These are phyloP conservation scores for Pisolithus orientalis DNA, from an alignment of 768 basidiomycete species.

Conservation along the genomic window DNA sequence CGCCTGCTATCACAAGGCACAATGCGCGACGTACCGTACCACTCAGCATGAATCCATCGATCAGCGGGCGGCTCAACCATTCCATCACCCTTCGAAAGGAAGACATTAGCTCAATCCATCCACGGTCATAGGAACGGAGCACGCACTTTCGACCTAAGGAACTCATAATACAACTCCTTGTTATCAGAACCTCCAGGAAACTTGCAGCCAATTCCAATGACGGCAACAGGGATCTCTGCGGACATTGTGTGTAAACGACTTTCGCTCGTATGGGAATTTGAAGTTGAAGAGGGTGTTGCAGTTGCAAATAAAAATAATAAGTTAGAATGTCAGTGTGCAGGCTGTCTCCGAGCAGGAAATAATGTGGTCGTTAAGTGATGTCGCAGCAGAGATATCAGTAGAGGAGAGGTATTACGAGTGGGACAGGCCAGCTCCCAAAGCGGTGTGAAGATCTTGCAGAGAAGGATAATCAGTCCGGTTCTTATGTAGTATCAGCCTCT, in stretches of 20 bases:
- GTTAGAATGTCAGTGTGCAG: background rate
- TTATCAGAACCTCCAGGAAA: conserved; percentile 28
- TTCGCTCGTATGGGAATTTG: background rate
- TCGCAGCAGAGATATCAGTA: background rate
- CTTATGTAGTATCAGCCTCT: too few relatives aligned
- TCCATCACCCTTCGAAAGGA: conserved; percentile 21
- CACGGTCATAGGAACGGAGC: background rate
- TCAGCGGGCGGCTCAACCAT: conserved; percentile 22
- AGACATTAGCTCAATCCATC: background rate
- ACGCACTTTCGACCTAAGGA: conserved; percentile 23
- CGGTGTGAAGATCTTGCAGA: background rate
- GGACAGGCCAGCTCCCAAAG: background rate
- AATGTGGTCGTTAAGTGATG: background rate
- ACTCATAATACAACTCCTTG: conserved; percentile 24
- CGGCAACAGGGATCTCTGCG: conserved; percentile 22
- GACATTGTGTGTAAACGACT: conserved; percentile 15
- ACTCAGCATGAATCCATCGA: conserved; percentile 25
- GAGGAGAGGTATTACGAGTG: background rate
- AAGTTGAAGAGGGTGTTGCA: background rate
- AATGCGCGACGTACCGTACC: conserved; percentile 19
- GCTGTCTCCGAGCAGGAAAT: background rate
- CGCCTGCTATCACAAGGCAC: background rate
- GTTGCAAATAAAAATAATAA: background rate
- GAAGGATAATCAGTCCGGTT: too few relatives aligned
- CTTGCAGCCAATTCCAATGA: conserved; percentile 28